These are phyloP conservation scores for Quercus mongolica DNA, from an alignment of 306 rosid genomes.

Conservation along the genomic window DNA sequence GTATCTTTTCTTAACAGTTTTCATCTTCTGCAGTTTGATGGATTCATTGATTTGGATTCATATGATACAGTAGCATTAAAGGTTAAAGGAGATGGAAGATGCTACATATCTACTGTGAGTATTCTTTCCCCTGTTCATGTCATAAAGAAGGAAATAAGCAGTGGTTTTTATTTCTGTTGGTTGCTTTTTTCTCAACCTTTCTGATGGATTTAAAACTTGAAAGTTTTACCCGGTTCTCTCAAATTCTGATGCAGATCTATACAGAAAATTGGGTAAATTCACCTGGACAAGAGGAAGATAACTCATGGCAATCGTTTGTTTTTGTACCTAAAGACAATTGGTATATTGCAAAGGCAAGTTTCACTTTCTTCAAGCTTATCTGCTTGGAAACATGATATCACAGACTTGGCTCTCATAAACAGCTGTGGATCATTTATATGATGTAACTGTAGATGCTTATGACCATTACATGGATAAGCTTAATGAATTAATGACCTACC, in stretches of 20 bases:
- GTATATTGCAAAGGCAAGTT: slow-evolving; percentile 76
- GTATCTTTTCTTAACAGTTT: background rate
- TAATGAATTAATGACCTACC: background rate
- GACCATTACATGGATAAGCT: background rate
- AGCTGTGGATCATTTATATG: background rate
- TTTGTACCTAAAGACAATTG: slow-evolving; percentile 73
- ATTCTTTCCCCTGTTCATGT: background rate
- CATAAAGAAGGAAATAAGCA: background rate
- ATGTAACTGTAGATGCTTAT: background rate
- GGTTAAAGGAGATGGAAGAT: slow-evolving; percentile 85
- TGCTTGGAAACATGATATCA: background rate
- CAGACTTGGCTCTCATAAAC: slow-evolving; percentile 8
- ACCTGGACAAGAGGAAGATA: slow-evolving; percentile 84
- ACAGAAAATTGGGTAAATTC: slow-evolving; percentile 95
- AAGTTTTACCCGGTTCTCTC: background rate
- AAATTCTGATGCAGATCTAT: slow-evolving; percentile 59
- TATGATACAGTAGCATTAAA: slow-evolving; percentile 85
- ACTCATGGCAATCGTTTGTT: slow-evolving; percentile 84
- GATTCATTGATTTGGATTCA: slow-evolving; percentile 81
- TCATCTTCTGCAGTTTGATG: slow-evolving; percentile 62
- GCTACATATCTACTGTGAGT: slow-evolving; percentile 91
- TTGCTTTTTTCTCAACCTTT: background rate
- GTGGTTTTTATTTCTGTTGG: background rate
- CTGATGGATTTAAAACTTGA: background rate
- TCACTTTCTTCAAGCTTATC: slow-evolving; percentile 3